These are phyloP conservation scores for Perkinsus chesapeaki DNA, from an alignment of 169 alveolate genomes.

Conservation along the genomic window DNA sequence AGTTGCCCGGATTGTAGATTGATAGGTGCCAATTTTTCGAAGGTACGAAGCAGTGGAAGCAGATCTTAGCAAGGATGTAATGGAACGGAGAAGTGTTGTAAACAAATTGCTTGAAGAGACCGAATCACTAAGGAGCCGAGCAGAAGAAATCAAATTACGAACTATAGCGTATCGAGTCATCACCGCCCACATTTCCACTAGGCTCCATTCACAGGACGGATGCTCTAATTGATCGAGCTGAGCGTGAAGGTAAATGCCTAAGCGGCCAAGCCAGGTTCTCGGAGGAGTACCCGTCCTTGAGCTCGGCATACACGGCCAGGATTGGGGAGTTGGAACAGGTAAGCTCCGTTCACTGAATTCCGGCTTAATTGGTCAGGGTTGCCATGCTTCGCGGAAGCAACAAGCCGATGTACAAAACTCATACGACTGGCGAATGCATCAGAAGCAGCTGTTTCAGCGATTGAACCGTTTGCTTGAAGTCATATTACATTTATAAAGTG, in stretches of 20 bases:
- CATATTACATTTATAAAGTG: background rate
- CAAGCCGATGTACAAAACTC: background rate
- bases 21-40: background rate
- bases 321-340: background rate
- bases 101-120: background rate
- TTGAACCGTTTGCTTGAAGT: background rate
- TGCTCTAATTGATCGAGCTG: background rate
- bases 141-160: background rate
- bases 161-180: background rate
- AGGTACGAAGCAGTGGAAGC: background rate
- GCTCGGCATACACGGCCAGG: background rate
- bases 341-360: background rate
- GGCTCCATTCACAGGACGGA: background rate
- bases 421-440: background rate
- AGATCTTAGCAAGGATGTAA: background rate
- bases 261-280: background rate
- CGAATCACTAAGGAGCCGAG: background rate
- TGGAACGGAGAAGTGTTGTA: background rate
- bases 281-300: background rate
- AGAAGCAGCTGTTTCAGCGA: background rate
- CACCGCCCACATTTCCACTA: background rate
- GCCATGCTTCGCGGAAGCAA: background rate
- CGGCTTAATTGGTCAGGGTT: background rate
- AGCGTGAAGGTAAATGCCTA: background rate
- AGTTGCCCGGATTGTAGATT: background rate